phyloP scores from a whole-genome alignment of 2,329 filamentous ascomycete genomes.

The Helicocarpus griseus region DNA sequence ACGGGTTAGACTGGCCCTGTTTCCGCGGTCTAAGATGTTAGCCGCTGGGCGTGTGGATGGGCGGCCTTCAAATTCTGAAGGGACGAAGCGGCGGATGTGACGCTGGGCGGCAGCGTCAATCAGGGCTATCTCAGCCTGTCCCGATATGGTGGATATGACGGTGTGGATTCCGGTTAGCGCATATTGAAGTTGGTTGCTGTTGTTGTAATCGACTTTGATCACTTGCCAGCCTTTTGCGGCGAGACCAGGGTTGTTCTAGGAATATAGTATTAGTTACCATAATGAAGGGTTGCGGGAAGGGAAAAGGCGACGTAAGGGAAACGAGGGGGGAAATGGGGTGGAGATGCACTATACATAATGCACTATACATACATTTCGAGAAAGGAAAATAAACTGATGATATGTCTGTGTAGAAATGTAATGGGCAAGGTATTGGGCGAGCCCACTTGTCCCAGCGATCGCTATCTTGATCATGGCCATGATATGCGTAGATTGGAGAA shows the following conservation, averaged over 20 bases:
- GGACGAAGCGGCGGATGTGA: conserved; percentile 59
- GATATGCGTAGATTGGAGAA: neutral
- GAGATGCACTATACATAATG: neutral
- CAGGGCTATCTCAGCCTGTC: conserved; percentile 56
- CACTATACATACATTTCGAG: conserved; percentile 47
- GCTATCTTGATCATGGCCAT: conserved; percentile 49
- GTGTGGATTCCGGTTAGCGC: conserved; percentile 63
- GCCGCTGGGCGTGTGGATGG: conserved; percentile 44
- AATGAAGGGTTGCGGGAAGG: too few relatives aligned
- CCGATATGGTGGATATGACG: conserved; percentile 64
- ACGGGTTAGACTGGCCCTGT: conserved; percentile 46
- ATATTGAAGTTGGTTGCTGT: conserved; percentile 50
- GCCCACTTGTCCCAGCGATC: conserved; percentile 51
- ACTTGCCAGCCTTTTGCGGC: conserved; percentile 49
- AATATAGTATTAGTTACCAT: conserved; percentile 7
- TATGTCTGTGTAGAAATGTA: conserved; percentile 52
- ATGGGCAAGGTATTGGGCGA: conserved; percentile 49
- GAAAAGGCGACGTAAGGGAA: too few relatives aligned
- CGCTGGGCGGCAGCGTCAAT: conserved; percentile 60
- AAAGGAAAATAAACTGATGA: conserved; percentile 62
- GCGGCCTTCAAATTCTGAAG: conserved; percentile 64
- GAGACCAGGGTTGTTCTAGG: conserved; percentile 29
- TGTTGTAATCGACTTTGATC: conserved; percentile 57
- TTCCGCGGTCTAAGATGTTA: conserved; percentile 54
- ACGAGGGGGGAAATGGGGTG: neutral